Conservation (phyloP, 2,329 filamentous ascomycete species). For the Aspergillus calidoustus region DNA sequence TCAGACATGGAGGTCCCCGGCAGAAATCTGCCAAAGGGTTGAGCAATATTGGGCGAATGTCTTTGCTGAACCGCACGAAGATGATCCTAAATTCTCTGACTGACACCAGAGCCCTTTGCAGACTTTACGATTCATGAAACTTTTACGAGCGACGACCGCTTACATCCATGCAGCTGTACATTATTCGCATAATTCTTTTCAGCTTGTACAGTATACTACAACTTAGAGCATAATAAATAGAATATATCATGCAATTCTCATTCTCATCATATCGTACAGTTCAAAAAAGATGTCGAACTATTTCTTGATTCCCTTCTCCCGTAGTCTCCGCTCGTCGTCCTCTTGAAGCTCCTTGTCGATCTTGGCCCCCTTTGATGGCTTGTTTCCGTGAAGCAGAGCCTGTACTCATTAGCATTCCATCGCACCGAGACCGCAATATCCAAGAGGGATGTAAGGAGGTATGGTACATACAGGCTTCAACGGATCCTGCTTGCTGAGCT, state of each 20-base stretch:
- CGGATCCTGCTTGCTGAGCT: conserved; percentile 47
- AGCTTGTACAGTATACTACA: conserved; percentile 5
- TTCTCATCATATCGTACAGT: conserved; percentile 8
- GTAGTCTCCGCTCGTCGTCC: conserved; percentile 50
- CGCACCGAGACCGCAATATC: background rate
- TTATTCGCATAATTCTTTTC: conserved; percentile 6
- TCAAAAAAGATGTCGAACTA: conserved; percentile 20
- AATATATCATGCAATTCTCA: background rate
- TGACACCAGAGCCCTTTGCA: conserved; percentile 20
- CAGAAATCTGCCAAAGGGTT: conserved; percentile 35
- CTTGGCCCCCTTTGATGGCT: conserved; percentile 52
- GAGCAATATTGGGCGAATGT: conserved; percentile 42
- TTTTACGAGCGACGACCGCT: conserved; percentile 21
- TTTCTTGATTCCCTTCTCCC: conserved; percentile 49
- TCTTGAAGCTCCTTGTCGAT: conserved; percentile 51
- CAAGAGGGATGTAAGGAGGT: background rate
- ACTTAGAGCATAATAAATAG: conserved; percentile 10
- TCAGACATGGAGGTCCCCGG: conserved; percentile 39
- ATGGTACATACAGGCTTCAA: conserved; percentile 46
- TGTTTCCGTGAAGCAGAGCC: conserved; percentile 52
- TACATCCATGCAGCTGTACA: conserved; percentile 5
- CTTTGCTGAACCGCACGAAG: conserved; percentile 38
- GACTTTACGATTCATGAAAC: conserved; percentile 12
- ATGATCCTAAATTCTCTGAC: conserved; percentile 37
- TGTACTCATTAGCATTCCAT: conserved; percentile 28